Evolutionary conservation across 2,329 filamentous ascomycete species (phyloP).

Genomic region (Sclerotinia glacialis): DNA sequence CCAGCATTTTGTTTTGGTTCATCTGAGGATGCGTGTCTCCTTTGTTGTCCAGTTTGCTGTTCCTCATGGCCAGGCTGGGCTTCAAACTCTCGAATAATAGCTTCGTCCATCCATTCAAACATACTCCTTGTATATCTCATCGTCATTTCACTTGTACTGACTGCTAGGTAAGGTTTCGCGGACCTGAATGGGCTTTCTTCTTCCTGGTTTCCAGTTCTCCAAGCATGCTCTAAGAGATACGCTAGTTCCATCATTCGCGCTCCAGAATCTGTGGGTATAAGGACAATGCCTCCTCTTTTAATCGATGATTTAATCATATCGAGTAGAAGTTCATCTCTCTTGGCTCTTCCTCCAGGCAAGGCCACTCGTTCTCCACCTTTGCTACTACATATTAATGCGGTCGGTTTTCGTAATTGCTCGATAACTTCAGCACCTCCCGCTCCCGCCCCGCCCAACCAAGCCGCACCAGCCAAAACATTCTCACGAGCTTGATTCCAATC

Average conservation of each 20-base stretch:
- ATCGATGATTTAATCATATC: constrained; percentile 79
- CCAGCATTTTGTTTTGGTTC: constrained; percentile 56
- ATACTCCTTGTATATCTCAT: constrained; percentile 91
- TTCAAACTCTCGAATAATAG: constrained; percentile 89
- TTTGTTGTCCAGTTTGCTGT: constrained; percentile 44
- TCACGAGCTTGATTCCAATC: constrained; percentile 99
- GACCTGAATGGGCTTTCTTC: constrained; percentile 52
- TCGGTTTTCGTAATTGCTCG: constrained; percentile 88
- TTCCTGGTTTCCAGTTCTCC: constrained; percentile 63
- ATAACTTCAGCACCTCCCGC: constrained; percentile 85
- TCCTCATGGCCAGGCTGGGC: constrained; percentile 47
- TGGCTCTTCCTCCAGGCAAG: constrained; percentile 69
- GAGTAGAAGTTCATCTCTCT: constrained; percentile 80
- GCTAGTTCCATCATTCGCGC: constrained; percentile 90
- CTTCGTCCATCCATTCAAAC: constrained; percentile 99
- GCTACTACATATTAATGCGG: constrained; percentile 88
- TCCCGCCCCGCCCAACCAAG: constrained; percentile 83
- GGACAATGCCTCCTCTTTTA: constrained; percentile 78
- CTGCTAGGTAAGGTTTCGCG: constrained; percentile 74
- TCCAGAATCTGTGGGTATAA: constrained; percentile 93
- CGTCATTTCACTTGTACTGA: constrained; percentile 80
- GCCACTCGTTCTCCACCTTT: constrained; percentile 71
- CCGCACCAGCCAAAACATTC: constrained; percentile 88
- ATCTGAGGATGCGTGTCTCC: constrained; percentile 41
- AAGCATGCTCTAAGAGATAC: constrained; percentile 89